A percentile compares a stretch with the other conserved stretches of the same genome.
Conservation (phyloP, 2,329 filamentous ascomycete species). For the Cordyceps militaris region DNA sequence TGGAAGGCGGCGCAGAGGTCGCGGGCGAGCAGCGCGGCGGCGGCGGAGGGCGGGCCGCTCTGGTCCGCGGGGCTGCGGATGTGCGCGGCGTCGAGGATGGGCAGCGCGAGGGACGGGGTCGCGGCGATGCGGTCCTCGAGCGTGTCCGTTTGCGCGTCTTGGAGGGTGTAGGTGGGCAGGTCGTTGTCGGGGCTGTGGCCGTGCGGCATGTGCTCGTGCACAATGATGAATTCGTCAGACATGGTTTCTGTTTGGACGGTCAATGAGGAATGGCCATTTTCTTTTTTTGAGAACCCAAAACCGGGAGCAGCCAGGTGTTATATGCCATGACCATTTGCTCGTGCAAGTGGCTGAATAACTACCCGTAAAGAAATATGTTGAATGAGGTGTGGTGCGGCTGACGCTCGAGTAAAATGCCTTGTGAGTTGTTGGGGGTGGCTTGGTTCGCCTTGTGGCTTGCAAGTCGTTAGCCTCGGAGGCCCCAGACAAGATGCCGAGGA, state of each 20-base stretch:
- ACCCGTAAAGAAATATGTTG: background rate
- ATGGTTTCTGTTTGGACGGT: background rate
- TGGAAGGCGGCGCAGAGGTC: constrained; percentile 27
- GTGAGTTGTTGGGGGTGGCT: background rate
- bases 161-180: background rate
- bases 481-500: background rate
- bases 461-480: background rate
- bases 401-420: background rate
- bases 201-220: background rate
- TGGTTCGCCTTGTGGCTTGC: background rate
- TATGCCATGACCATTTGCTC: background rate
- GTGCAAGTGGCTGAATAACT: background rate
- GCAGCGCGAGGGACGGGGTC: background rate
- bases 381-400: background rate
- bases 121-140: background rate
- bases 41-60: background rate
- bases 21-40: constrained; percentile 13
- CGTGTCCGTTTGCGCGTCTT: background rate
- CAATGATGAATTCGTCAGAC: background rate
- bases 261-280: background rate
- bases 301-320: too few relatives aligned
- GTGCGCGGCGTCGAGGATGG: background rate
- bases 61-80: background rate
- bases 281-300: too few relatives aligned
- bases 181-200: background rate